These are phyloP conservation scores for Saccharum officinarum DNA, from an alignment of 176 grass and related monocot genomes.

Conservation along the genomic window DNA sequence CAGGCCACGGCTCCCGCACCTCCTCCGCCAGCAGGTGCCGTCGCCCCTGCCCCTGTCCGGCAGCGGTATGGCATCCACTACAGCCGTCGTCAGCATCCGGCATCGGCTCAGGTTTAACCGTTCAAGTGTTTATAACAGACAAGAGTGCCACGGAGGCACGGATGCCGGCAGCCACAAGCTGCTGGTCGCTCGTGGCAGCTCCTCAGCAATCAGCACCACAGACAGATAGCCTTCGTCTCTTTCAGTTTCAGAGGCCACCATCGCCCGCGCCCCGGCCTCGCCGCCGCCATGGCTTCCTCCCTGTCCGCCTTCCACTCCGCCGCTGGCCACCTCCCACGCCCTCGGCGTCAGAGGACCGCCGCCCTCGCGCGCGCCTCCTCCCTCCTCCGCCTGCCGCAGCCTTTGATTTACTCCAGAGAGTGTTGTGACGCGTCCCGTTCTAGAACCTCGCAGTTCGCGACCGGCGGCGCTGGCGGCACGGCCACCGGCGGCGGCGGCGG, in stretches of 20 bases:
- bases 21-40: too few relatives aligned
- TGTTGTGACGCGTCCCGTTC: slow-evolving; percentile 33
- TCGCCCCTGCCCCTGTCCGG: too few relatives aligned
- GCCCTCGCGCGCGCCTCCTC: not conserved
- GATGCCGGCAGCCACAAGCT: not conserved
- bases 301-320: slow-evolving; percentile 26
- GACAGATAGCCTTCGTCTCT: slow-evolving; percentile 39
- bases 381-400: not conserved
- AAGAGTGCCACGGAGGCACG: not conserved
- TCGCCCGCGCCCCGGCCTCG: not conserved
- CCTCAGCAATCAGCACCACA: not conserved
- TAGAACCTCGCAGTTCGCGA: slow-evolving; percentile 31
- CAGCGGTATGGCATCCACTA: too few relatives aligned
- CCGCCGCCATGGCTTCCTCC: slow-evolving; percentile 37
- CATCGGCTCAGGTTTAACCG: too few relatives aligned
- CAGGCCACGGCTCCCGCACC: too few relatives aligned
- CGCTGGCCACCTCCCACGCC: not conserved
- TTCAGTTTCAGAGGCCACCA: slow-evolving; percentile 3
- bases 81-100: too few relatives aligned
- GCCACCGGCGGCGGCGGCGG: slow-evolving; percentile 3
- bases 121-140: too few relatives aligned
- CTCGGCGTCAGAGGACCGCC: not conserved
- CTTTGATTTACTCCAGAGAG: not conserved
- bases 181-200: not conserved
- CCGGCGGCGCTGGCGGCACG: not conserved